phyloP scores from a whole-genome alignment of 2,329 filamentous ascomycete genomes.

The Calycina herbarum region DNA sequence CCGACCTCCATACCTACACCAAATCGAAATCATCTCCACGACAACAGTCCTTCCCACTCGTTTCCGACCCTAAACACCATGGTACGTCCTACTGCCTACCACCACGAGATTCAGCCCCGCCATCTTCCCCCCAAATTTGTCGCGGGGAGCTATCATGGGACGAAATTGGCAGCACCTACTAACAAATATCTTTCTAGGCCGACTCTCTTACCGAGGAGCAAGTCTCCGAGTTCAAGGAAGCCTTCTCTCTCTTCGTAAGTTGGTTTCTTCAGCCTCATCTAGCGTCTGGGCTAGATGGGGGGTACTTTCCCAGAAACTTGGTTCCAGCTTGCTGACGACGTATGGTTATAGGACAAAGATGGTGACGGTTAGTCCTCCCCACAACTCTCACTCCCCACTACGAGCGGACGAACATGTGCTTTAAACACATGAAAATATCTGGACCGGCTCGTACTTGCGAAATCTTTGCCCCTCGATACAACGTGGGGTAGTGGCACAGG shows the following conservation, averaged over 20 bases:
- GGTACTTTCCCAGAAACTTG: constrained; percentile 21
- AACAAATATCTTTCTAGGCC: constrained; percentile 58
- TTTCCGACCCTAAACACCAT: constrained; percentile 21
- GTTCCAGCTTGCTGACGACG: constrained; percentile 29
- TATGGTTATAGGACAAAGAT: constrained; percentile 71
- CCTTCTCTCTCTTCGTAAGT: constrained; percentile 99
- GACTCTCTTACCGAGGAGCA: constrained; percentile 99
- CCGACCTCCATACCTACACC: neutral
- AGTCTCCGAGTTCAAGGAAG: constrained; percentile 99
- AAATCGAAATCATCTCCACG: constrained; percentile 3
- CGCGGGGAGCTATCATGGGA: constrained; percentile 15
- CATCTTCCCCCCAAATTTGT: constrained; percentile 18
- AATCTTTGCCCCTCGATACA: constrained; percentile 2
- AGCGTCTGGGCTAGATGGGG: constrained; percentile 21
- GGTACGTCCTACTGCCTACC: constrained; percentile 25
- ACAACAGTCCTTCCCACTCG: constrained; percentile 12
- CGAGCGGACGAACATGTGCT: neutral
- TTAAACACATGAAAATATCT: neutral
- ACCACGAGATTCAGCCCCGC: constrained; percentile 29
- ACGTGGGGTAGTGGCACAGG: constrained; percentile 10
- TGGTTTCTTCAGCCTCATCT: constrained; percentile 16
- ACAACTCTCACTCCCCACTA: neutral
- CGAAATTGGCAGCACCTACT: constrained; percentile 28
- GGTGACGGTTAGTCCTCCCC: constrained; percentile 74
- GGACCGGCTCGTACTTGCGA: neutral